These are phyloP conservation scores for Posidonia australis DNA, from an alignment of 106 monocot species.

Conservation along the genomic window DNA sequence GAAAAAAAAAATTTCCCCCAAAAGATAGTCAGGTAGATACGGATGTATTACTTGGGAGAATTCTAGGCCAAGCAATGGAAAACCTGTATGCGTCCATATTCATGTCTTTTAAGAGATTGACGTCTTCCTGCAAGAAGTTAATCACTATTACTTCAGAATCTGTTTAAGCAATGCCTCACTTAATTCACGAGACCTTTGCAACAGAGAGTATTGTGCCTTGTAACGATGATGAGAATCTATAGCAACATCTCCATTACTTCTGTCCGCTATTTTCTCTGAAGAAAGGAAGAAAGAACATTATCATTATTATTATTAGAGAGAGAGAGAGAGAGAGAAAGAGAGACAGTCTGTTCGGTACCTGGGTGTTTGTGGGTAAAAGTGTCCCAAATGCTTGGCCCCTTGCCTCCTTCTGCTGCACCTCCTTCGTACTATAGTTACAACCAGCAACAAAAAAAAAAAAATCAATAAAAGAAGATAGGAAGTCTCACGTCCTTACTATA, in stretches of 20 bases:
- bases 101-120: slow-evolving; percentile 37
- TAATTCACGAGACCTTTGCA: too few species aligned
- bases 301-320: too few species aligned
- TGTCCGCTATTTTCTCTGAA: slow-evolving; percentile 28
- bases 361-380: slow-evolving; percentile 31
- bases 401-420: slow-evolving; percentile 25
- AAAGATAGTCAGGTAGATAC: too few species aligned
- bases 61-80: slow-evolving; percentile 47
- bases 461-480: too few species aligned
- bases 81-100: slow-evolving; percentile 45
- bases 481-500: too few species aligned
- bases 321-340: neutral
- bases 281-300: too few species aligned
- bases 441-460: too few species aligned
- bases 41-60: slow-evolving; percentile 46
- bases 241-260: slow-evolving; percentile 36
- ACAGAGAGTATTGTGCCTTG: too few species aligned
- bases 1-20: too few species aligned
- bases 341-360: slow-evolving; percentile 10
- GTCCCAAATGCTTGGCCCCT: slow-evolving; percentile 42
- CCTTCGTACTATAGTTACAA: slow-evolving; percentile 40
- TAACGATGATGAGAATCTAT: slow-evolving; percentile 35
- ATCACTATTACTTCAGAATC: neutral
- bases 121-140: slow-evolving; percentile 28
- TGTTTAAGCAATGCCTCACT: too few species aligned